Conservation (phyloP, 1,284 basidiomycete species). For the Ustilago tritici region DNA sequence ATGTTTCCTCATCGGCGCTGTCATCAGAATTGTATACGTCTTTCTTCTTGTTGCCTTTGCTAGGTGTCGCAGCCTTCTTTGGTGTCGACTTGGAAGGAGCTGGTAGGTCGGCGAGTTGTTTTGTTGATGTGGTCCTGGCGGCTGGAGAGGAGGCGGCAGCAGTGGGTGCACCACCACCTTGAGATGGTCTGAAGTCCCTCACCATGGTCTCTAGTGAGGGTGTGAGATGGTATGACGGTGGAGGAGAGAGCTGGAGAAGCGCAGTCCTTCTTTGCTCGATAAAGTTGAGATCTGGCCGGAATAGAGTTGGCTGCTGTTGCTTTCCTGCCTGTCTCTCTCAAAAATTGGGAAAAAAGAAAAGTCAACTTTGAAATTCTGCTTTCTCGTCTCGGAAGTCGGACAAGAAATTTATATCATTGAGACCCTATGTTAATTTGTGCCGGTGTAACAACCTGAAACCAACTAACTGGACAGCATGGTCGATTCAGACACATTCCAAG, state of each 20-base stretch:
- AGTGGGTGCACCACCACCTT: not conserved
- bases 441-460: not conserved
- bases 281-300: not conserved
- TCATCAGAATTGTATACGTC: constrained; percentile 44
- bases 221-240: constrained; percentile 4
- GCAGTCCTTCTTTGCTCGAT: not conserved
- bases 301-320: constrained; percentile 10
- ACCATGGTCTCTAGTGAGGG: constrained; percentile 37
- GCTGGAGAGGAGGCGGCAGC: not conserved
- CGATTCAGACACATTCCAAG: constrained; percentile 12
- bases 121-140: constrained; percentile 2
- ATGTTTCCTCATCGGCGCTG: constrained; percentile 44
- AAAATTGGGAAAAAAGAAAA: constrained; percentile 24
- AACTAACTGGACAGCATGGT: not conserved
- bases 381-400: constrained; percentile 10
- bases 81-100: constrained; percentile 26
- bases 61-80: constrained; percentile 15
- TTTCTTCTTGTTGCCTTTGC: constrained; percentile 24
- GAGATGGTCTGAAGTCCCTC: constrained; percentile 50
- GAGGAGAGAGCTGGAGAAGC: not conserved
- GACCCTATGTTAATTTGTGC: not conserved
- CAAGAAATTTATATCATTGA: not conserved
- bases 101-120: not conserved
- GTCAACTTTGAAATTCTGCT: constrained; percentile 6
- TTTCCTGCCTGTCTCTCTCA: not conserved